Evolutionary conservation across 2,329 filamentous ascomycete species (phyloP), one percentile per base, ranked within the genome.

Genomic region (Phyllosticta paracitricarpa): DNA sequence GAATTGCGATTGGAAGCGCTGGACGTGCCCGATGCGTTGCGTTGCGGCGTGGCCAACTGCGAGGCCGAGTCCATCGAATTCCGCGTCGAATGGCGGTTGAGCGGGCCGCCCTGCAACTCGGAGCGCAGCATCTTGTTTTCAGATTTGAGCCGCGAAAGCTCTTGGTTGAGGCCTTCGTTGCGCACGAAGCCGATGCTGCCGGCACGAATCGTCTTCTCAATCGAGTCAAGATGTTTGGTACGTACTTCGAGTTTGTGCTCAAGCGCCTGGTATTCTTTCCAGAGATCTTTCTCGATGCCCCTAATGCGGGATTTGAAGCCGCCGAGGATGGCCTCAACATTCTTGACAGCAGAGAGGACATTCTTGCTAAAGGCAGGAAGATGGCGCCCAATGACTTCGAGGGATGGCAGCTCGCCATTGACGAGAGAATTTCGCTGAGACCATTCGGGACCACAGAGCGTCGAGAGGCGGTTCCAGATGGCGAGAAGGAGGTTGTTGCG

Each of bases 371-470:
- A 97, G 1, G 89, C 89, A 0, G 89, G 87, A 4, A 97, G 81
- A 75, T 94, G 91, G 57, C 87, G 92, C 1, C 87, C 85, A 64
- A 99, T 89, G 14, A 91, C 86, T 69, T 97, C 93, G 35, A 95
- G 81, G 12, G 88, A 91, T 0, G 92, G 91, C 6, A 96, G 77
- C 63, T 93, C 89, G 22, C 91, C 90, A 68, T 94, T 93, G 70
- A 97, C 89, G 25, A 96, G 84, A 61, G 88, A 88, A 73, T 97
- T 92, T 68, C 88, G 86, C 72, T 96, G 89, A 4, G 89, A 85
- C 93, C 94, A 99, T 70, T 97, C 94, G 0, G 85, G 83, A 10
- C 94, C 94, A 68, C 94, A 97, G 53, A 97, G 81, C 0, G 84
- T 82, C 3, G 90, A 92, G 8, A 99, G 81, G 54, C 89, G 84